These are phyloP conservation scores for Dysphania ambrosioides DNA, from an alignment of 148 eudicot species.

Conservation along the genomic window DNA sequence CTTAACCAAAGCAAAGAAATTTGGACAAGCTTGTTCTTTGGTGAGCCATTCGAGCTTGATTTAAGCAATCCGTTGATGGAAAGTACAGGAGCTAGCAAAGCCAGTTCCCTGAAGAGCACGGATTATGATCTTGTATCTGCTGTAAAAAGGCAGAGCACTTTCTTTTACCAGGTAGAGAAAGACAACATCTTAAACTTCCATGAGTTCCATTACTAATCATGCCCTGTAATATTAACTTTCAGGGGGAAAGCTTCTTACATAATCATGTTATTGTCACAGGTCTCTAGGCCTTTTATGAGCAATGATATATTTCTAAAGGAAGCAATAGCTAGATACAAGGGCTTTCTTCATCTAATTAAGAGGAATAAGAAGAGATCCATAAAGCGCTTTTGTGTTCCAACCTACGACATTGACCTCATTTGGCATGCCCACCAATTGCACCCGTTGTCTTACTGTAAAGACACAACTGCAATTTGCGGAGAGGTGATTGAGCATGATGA, in stretches of 20 bases:
- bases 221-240: too few relatives aligned
- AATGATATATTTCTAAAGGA: conserved; percentile 57
- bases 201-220: too few relatives aligned
- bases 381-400: conserved; percentile 66
- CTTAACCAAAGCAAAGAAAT: conserved; percentile 43
- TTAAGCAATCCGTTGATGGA: conserved; percentile 19
- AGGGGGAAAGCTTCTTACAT: too few relatives aligned
- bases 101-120: conserved; percentile 38
- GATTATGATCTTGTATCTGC: conserved; percentile 75
- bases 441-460: conserved; percentile 64
- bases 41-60: conserved; percentile 65
- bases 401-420: conserved; percentile 87
- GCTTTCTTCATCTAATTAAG: conserved; percentile 69
- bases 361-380: conserved; percentile 55
- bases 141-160: conserved; percentile 64
- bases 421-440: conserved; percentile 92
- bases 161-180: conserved; percentile 89
- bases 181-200: too few relatives aligned
- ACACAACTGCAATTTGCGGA: conserved; percentile 49
- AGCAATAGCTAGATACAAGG: conserved; percentile 88
- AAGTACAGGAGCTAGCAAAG: conserved; percentile 12
- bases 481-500: conserved; percentile 85
- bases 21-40: conserved; percentile 62
- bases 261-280: conserved; percentile 33
- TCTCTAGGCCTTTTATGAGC: conserved; percentile 57